phyloP scores from a whole-genome alignment of 306 rosid genomes.

The Parietaria judaica region DNA sequence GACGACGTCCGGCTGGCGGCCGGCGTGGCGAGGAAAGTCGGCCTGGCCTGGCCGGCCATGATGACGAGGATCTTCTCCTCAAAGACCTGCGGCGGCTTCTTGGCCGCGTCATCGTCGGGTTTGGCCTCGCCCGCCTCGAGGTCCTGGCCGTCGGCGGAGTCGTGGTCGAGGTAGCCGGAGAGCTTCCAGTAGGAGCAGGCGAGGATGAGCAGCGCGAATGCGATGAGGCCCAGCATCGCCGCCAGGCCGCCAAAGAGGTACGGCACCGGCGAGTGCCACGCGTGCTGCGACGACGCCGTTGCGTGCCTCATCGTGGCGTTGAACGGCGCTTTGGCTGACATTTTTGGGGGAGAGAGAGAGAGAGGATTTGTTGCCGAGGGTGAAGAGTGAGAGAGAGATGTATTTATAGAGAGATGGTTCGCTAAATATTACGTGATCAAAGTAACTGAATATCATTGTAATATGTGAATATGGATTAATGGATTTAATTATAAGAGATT shows the following conservation, averaged over 20 bases:
- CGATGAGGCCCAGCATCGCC: constrained; percentile 91
- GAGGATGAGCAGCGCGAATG: constrained; percentile 84
- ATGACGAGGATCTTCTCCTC: constrained; percentile 88
- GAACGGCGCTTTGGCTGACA: constrained; percentile 56
- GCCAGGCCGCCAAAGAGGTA: constrained; percentile 92
- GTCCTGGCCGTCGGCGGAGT: constrained; percentile 35
- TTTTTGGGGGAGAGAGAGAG: constrained; percentile 5
- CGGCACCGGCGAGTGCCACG: constrained; percentile 98
- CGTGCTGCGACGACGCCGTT: constrained; percentile 27
- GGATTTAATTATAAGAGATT: no score
- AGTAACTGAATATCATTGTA: no score
- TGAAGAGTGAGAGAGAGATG: not conserved
- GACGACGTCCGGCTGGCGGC: constrained; percentile 57
- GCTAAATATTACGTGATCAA: no score
- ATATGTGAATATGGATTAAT: no score
- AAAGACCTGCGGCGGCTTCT: constrained; percentile 36
- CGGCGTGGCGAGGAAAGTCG: constrained; percentile 90
- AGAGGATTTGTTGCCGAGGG: not conserved
- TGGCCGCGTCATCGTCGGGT: constrained; percentile 28
- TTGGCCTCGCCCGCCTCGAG: constrained; percentile 46
- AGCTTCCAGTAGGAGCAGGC: constrained; percentile 98
- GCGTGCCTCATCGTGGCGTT: constrained; percentile 32
- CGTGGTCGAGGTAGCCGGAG: constrained; percentile 61
- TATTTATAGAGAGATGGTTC: no score
- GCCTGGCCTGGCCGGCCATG: constrained; percentile 85